These are phyloP conservation scores for Aureobasidium zeae DNA, from an alignment of 2,329 filamentous ascomycete genomes.

Conservation along the genomic window DNA sequence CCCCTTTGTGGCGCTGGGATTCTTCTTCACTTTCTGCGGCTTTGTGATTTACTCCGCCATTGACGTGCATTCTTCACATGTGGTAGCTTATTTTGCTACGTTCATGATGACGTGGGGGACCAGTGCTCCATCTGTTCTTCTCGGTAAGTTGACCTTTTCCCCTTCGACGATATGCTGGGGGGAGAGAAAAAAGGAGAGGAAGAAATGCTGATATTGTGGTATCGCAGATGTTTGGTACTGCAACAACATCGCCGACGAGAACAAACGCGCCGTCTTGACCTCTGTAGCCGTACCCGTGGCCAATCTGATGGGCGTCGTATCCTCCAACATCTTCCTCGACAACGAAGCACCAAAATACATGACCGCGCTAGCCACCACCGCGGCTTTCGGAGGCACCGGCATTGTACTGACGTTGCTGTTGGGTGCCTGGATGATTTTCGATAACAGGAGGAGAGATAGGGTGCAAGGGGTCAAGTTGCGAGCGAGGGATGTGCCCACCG, in stretches of 20 bases:
- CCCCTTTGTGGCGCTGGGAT: conserved; percentile 65
- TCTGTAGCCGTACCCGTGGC: conserved; percentile 64
- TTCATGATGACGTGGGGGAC: conserved; percentile 81
- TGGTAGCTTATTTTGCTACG: conserved; percentile 62
- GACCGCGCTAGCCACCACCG: conserved; percentile 56
- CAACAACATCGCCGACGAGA: conserved; percentile 73
- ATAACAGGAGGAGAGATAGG: conserved; percentile 53
- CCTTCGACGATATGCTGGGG: too few relatives aligned
- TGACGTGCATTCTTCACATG: conserved; percentile 49
- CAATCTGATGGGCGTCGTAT: conserved; percentile 66
- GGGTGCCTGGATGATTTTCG: conserved; percentile 54
- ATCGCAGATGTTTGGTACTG: conserved; percentile 57
- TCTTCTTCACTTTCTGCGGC: conserved; percentile 63
- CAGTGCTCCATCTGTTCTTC: conserved; percentile 61
- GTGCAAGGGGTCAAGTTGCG: conserved; percentile 46
- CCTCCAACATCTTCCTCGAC: conserved; percentile 57
- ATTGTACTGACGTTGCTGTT: conserved; percentile 46
- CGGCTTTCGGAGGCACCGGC: conserved; percentile 53
- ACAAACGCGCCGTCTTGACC: conserved; percentile 59
- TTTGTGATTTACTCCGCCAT: conserved; percentile 72
- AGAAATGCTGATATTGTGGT: background rate
- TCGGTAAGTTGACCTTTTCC: conserved; percentile 29
- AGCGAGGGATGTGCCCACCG: conserved; percentile 42
- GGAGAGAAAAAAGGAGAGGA: too few relatives aligned
- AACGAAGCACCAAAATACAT: conserved; percentile 58